Conservation (phyloP, 192 early-diverging fungal genomes). For the Linnemannia hyalina region DNA sequence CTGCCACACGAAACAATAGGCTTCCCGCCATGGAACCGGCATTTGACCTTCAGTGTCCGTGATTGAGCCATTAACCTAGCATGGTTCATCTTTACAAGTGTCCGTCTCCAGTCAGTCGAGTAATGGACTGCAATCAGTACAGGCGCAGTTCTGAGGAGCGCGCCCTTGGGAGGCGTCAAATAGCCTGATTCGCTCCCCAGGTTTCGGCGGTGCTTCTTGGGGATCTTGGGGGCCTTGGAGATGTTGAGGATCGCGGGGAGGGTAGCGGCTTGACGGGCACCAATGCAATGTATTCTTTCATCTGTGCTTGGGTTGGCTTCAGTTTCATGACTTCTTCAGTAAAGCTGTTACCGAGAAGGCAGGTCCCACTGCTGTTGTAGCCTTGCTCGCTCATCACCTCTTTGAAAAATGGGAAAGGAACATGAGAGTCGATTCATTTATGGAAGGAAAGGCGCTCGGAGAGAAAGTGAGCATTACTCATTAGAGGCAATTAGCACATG, state of each 20-base stretch:
- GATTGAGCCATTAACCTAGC: constrained; percentile 68
- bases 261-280: constrained; percentile 41
- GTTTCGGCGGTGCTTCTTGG: constrained; percentile 67
- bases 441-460: not conserved
- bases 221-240: constrained; percentile 72
- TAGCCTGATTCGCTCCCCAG: constrained; percentile 57
- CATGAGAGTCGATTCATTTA: not conserved
- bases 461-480: not conserved
- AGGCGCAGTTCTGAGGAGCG: constrained; percentile 12
- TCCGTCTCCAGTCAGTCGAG: constrained; percentile 59
- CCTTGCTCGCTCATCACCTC: not conserved
- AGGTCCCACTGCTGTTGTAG: constrained; percentile 38
- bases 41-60: constrained; percentile 67
- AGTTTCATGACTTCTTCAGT: constrained; percentile 77
- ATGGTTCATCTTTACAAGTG: constrained; percentile 61
- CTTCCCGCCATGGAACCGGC: constrained; percentile 57
- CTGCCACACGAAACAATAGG: constrained; percentile 56
- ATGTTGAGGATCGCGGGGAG: constrained; percentile 73
- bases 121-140: constrained; percentile 71
- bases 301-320: constrained; percentile 61
- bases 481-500: not conserved
- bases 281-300: constrained; percentile 66
- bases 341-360: constrained; percentile 70
- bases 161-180: constrained; percentile 30
- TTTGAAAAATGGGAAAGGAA: not conserved